Conservation (phyloP, 2,329 filamentous ascomycete species). For the Phaeoacremonium minimum region DNA sequence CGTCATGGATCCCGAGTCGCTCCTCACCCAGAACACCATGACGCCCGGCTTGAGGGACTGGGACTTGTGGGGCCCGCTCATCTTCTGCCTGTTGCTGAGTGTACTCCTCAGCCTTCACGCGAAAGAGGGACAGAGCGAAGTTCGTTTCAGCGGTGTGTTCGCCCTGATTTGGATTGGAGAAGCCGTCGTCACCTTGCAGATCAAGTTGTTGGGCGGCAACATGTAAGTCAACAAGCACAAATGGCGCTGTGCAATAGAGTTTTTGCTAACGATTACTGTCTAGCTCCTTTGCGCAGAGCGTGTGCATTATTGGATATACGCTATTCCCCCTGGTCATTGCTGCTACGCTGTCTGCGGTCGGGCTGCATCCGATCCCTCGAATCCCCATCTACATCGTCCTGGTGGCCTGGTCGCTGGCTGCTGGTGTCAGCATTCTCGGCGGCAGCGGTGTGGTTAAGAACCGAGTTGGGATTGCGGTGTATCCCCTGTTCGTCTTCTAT, state of each 20-base stretch:
- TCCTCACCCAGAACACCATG: conserved; percentile 66
- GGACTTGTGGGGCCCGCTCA: conserved; percentile 95
- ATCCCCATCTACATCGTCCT: conserved; percentile 89
- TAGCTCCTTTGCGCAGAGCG: conserved; percentile 94
- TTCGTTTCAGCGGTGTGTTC: conserved; percentile 95
- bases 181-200: conserved; percentile 95
- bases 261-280: too few relatives aligned
- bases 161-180: conserved; percentile 96
- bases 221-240: conserved; percentile 85
- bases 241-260: too few relatives aligned
- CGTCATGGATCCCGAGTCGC: conserved; percentile 58
- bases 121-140: conserved; percentile 72
- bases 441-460: conserved; percentile 96
- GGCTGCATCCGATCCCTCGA: conserved; percentile 72
- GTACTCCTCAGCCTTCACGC: conserved; percentile 83
- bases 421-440: conserved; percentile 91
- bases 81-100: conserved; percentile 88
- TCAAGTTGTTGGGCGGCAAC: conserved; percentile 91
- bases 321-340: conserved; percentile 96
- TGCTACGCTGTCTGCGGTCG: conserved; percentile 78
- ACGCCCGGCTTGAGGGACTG: conserved; percentile 88
- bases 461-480: conserved; percentile 88
- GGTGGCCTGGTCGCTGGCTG: conserved; percentile 88
- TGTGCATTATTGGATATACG: conserved; percentile 98
- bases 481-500: conserved; percentile 94